Conservation (phyloP, 192 early-diverging fungal genomes). For the Phlyctochytrium bullatum region DNA sequence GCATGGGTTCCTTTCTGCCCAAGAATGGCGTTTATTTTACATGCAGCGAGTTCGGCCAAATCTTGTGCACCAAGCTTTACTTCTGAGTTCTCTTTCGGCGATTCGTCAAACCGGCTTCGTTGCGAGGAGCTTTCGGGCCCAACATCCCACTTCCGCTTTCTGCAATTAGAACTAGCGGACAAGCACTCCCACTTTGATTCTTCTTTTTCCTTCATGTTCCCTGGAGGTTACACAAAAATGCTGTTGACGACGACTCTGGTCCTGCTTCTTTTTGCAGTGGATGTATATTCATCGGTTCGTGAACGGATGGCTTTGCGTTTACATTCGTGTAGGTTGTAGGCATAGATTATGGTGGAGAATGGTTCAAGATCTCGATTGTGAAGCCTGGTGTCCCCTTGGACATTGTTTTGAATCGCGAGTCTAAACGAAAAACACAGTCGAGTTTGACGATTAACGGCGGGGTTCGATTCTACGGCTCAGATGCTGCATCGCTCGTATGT, state of each 20-base stretch:
- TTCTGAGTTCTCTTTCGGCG: not conserved
- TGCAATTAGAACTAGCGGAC: too few species aligned
- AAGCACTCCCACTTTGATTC: too few species aligned
- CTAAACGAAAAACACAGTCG: constrained; percentile 90
- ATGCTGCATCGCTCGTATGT: constrained; percentile 70
- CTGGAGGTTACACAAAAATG: too few species aligned
- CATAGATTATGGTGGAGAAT: constrained; percentile 96
- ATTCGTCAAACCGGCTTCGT: not conserved
- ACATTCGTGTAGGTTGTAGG: constrained; percentile 64
- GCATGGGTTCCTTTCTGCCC: too few species aligned
- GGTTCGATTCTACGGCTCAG: constrained; percentile 84
- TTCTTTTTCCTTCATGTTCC: too few species aligned
- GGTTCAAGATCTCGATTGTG: constrained; percentile 94
- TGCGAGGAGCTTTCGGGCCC: not conserved
- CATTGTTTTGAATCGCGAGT: constrained; percentile 93
- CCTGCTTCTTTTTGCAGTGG: too few species aligned
- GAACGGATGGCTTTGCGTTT: not conserved
- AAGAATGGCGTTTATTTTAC: constrained; percentile 6
- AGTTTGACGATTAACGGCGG: constrained; percentile 74
- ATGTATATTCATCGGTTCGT: too few species aligned
- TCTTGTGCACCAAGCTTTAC: not conserved
- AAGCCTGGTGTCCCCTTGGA: constrained; percentile 88
- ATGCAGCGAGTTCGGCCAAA: constrained; percentile 4
- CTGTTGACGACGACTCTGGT: too few species aligned
- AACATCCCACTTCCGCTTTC: constrained; percentile 9